A percentile compares a stretch with the other conserved stretches of the same genome.
Conservation (phyloP, 108 stramenopile species). For the Phaeodactylum tricornutum region DNA sequence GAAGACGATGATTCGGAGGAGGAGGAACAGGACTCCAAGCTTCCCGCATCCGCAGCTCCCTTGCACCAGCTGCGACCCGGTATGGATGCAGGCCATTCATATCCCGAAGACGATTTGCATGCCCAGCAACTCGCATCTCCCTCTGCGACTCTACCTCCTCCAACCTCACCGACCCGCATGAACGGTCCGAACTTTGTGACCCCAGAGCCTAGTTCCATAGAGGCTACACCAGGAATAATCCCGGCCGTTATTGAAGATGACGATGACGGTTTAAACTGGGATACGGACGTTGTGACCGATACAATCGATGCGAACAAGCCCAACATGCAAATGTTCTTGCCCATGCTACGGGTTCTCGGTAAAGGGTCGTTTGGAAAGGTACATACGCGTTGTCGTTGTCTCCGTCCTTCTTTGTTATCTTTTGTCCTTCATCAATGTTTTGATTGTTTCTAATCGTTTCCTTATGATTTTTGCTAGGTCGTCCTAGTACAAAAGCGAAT, state of each 20-base stretch:
- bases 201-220: no score
- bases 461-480: no score
- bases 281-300: constrained; percentile 10
- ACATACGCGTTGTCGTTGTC: constrained; percentile 11
- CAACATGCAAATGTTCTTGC: constrained; percentile 74
- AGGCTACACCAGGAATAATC: no score
- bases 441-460: no score
- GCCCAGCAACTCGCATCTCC: background rate
- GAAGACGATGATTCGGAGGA: constrained; percentile 31
- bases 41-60: background rate
- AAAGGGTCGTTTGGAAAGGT: constrained; percentile 89
- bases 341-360: constrained; percentile 78
- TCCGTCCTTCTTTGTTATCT: background rate
- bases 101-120: background rate
- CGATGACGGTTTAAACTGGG: constrained; percentile 28
- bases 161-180: no score
- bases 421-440: background rate
- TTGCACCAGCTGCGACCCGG: constrained; percentile 12
- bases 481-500: constrained; percentile 78
- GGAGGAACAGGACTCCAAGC: constrained; percentile 9
- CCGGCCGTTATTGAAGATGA: no score
- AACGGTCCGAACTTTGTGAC: background rate
- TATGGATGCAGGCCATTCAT: constrained; percentile 12
- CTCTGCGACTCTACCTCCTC: no score
- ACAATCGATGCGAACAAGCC: constrained; percentile 30